These are phyloP conservation scores for Fusarium armeniacum DNA, from an alignment of 2,329 filamentous ascomycete genomes.

Conservation along the genomic window DNA sequence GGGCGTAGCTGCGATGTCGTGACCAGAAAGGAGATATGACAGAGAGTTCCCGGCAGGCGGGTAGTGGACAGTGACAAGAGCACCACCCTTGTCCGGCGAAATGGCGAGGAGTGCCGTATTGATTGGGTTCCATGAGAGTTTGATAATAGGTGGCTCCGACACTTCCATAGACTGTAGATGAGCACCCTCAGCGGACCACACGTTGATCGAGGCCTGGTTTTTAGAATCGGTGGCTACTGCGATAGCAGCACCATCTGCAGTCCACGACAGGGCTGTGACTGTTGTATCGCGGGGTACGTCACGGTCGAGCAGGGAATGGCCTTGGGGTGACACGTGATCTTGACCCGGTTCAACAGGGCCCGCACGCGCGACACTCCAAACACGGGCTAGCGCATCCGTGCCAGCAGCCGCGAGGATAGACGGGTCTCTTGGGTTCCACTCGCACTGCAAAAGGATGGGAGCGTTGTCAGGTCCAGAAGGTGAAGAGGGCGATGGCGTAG, in stretches of 20 bases:
- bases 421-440: slow-evolving; percentile 76
- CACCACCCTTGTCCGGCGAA: slow-evolving; percentile 67
- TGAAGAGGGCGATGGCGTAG: slow-evolving; percentile 54
- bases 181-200: slow-evolving; percentile 69
- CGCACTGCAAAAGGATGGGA: slow-evolving; percentile 76
- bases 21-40: slow-evolving; percentile 63
- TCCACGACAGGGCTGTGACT: slow-evolving; percentile 73
- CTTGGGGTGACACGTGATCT: slow-evolving; percentile 59
- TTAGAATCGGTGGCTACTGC: slow-evolving; percentile 71
- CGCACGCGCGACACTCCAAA: slow-evolving; percentile 74
- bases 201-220: slow-evolving; percentile 65
- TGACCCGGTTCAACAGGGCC: slow-evolving; percentile 58
- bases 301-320: slow-evolving; percentile 64
- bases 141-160: slow-evolving; percentile 72
- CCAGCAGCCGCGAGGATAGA: slow-evolving; percentile 76
- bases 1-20: slow-evolving; percentile 65
- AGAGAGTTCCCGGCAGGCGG: slow-evolving; percentile 60
- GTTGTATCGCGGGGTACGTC: slow-evolving; percentile 66
- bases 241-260: slow-evolving; percentile 67
- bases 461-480: slow-evolving; percentile 63
- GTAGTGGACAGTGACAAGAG: slow-evolving; percentile 69
- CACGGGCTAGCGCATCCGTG: slow-evolving; percentile 77
- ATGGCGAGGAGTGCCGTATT: slow-evolving; percentile 69
- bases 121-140: slow-evolving; percentile 71
- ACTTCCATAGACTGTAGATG: slow-evolving; percentile 68